Evolutionary conservation across 208 protist species (phyloP).

Genomic region (Trichomonas tenax): DNA sequence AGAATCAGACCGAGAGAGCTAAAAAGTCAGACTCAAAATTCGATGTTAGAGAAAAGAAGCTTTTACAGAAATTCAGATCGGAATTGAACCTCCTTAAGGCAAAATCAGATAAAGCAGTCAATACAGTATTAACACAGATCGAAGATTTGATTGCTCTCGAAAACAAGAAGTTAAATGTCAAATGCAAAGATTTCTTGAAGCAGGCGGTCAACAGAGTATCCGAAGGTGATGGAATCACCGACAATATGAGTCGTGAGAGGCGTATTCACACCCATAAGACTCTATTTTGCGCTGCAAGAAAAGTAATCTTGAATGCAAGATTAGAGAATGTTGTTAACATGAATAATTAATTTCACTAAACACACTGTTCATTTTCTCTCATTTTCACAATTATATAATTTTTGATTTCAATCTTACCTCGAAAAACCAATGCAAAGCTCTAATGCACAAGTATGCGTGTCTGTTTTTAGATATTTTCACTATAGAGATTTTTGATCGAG

Average conservation of each 20-base stretch:
- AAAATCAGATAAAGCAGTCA: neutral
- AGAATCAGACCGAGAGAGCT: neutral
- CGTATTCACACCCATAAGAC: neutral
- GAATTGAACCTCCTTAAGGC: neutral
- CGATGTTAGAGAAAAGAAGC: neutral
- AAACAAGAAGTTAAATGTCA: neutral
- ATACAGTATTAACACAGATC: neutral
- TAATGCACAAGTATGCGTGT: too few species aligned
- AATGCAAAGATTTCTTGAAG: neutral
- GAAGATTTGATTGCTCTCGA: neutral
- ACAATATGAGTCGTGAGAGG: neutral
- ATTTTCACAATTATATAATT: too few species aligned
- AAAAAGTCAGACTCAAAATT: neutral
- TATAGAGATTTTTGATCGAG: too few species aligned
- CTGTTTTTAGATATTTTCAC: too few species aligned
- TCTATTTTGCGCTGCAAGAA: neutral
- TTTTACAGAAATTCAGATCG: neutral
- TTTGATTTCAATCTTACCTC: too few species aligned
- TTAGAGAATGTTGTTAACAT: neutral
- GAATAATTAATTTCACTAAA: neutral
- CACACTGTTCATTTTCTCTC: too few species aligned
- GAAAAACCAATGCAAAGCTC: too few species aligned
- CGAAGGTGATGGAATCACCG: neutral
- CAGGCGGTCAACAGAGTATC: neutral
- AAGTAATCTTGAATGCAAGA: neutral